phyloP scores from a whole-genome alignment of 306 rosid genomes.

The Begonia loranthoides region DNA sequence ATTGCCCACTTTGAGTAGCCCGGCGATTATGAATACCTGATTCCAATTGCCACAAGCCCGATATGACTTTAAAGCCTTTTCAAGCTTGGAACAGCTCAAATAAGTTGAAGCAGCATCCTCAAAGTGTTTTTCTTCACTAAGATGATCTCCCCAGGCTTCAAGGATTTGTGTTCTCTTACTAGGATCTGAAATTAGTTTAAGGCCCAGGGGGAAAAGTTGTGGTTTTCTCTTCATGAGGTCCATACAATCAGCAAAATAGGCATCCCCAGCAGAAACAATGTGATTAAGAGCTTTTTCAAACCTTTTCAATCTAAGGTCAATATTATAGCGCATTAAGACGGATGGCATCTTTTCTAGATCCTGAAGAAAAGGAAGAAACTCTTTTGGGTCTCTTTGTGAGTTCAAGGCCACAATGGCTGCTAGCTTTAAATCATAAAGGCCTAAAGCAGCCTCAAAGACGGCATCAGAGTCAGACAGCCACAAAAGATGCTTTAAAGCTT shows the following conservation, averaged over 20 bases:
- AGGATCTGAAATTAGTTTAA: slow-evolving; percentile 64
- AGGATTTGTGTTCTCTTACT: slow-evolving; percentile 53
- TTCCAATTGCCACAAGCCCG: slow-evolving; percentile 77
- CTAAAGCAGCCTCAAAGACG: slow-evolving; percentile 81
- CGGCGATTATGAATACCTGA: slow-evolving; percentile 74
- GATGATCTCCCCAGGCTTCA: slow-evolving; percentile 97
- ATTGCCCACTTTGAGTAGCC: slow-evolving; percentile 58
- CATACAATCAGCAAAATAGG: slow-evolving; percentile 62
- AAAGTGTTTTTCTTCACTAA: slow-evolving; percentile 47
- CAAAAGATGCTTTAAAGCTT: slow-evolving; percentile 85
- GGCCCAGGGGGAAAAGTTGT: slow-evolving; percentile 75
- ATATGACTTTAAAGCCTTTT: slow-evolving; percentile 77
- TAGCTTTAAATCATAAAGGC: slow-evolving; percentile 91
- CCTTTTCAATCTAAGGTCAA: slow-evolving; percentile 75
- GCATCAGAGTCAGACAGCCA: slow-evolving; percentile 91
- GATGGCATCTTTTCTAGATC: slow-evolving; percentile 65
- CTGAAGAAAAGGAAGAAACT: slow-evolving; percentile 83
- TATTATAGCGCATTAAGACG: slow-evolving; percentile 68
- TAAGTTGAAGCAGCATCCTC: slow-evolving; percentile 82
- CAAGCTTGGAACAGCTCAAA: slow-evolving; percentile 63
- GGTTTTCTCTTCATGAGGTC: slow-evolving; percentile 65
- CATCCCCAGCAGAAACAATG: slow-evolving; percentile 82
- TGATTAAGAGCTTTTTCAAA: slow-evolving; percentile 85
- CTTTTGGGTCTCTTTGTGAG: slow-evolving; percentile 96
- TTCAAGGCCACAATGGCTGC: slow-evolving; percentile 94